Conservation (phyloP, 2,329 filamentous ascomycete genomes). For the Sarocladiaceae sp. region DNA sequence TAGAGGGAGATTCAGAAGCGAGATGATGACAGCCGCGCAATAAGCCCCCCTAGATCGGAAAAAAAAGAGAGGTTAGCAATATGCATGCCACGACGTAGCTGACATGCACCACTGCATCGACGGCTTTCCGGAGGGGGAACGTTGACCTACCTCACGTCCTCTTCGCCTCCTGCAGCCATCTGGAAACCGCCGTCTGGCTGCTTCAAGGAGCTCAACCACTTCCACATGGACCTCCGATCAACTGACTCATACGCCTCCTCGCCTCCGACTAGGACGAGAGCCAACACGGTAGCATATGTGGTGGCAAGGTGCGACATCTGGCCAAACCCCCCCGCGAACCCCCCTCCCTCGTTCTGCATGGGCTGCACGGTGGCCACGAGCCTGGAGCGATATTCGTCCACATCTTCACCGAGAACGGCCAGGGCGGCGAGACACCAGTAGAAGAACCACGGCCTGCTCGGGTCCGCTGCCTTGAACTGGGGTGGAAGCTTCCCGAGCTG, state of each 20-base stretch:
- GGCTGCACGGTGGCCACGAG: slow-evolving; percentile 69
- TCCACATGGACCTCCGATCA: slow-evolving; percentile 82
- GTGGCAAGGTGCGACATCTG: slow-evolving; percentile 84
- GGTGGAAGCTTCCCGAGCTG: slow-evolving; percentile 58
- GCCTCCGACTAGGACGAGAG: slow-evolving; percentile 72
- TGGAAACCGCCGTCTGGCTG: slow-evolving; percentile 84
- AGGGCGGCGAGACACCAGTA: slow-evolving; percentile 86
- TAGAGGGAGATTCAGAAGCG: slow-evolving; percentile 75
- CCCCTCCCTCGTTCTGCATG: slow-evolving; percentile 62
- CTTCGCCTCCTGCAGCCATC: slow-evolving; percentile 79
- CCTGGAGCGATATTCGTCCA: slow-evolving; percentile 57
- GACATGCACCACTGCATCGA: not conserved
- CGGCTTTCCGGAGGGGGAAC: not conserved
- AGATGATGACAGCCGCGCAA: slow-evolving; percentile 79
- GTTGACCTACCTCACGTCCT: slow-evolving; percentile 75
- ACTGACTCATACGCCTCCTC: slow-evolving; percentile 67
- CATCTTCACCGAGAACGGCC: slow-evolving; percentile 69
- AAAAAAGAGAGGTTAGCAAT: not conserved
- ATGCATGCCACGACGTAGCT: slow-evolving; percentile 1
- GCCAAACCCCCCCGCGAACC: slow-evolving; percentile 90
- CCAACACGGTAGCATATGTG: slow-evolving; percentile 77
- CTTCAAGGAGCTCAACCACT: slow-evolving; percentile 82
- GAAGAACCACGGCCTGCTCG: slow-evolving; percentile 86
- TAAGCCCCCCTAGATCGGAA: slow-evolving; percentile 67
- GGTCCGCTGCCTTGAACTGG: slow-evolving; percentile 69